Conservation (phyloP, 495 filamentous ascomycete species). For the Penicillium crystallinum region DNA sequence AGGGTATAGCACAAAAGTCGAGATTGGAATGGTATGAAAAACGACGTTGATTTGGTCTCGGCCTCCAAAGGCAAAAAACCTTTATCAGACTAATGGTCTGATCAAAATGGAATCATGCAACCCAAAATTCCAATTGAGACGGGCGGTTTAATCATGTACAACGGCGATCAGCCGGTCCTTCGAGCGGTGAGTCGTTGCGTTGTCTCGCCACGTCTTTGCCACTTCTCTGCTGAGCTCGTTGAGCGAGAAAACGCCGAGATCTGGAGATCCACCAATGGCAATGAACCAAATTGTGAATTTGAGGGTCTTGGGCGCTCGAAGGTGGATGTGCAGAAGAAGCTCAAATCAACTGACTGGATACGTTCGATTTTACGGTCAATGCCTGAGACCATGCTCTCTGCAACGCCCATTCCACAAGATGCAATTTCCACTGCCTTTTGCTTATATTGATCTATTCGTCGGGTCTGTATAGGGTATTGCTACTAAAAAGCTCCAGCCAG, state of each 20-base stretch:
- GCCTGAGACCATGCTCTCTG: not conserved
- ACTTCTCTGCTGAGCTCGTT: not conserved
- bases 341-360: not conserved
- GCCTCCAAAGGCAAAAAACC: not conserved
- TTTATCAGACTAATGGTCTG: slow-evolving; percentile 9
- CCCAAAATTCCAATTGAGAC: slow-evolving; percentile 9
- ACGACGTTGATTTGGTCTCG: not conserved
- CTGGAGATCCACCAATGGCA: not conserved
- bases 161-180: not conserved
- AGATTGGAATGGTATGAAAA: not conserved
- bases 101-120: slow-evolving; percentile 16
- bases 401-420: not conserved
- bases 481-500: not conserved
- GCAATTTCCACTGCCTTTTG: no score
- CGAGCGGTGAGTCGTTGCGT: slow-evolving; percentile 2
- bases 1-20: not conserved
- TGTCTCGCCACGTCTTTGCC: slow-evolving; percentile 8
- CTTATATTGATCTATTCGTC: not conserved
- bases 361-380: not conserved
- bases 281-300: not conserved
- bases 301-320: not conserved
- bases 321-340: not conserved
- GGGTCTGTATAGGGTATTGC: not conserved
- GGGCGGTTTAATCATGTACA: not conserved
- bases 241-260: not conserved